Conservation (phyloP, 495 filamentous ascomycete species). For the Lentithecium fluviatile region DNA sequence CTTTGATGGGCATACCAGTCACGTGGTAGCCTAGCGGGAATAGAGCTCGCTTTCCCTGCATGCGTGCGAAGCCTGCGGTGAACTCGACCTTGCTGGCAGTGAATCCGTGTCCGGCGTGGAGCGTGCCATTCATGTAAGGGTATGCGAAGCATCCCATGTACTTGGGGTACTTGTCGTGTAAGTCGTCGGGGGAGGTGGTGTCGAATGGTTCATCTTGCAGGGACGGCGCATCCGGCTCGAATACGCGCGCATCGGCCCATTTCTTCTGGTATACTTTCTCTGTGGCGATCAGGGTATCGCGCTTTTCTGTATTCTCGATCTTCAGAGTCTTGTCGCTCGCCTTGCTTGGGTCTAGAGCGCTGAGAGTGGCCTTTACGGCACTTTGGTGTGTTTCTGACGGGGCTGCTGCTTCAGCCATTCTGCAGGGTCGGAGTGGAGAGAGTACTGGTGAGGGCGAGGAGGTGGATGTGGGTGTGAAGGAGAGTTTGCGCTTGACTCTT, state of each 20-base stretch:
- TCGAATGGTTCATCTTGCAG: conserved; percentile 69
- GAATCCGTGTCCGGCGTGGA: conserved; percentile 91
- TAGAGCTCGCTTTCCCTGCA: conserved; percentile 82
- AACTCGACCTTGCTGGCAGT: conserved; percentile 91
- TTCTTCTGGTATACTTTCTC: conserved; percentile 89
- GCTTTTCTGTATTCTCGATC: conserved; percentile 82
- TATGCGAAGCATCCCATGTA: conserved; percentile 68
- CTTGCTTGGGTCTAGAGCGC: conserved; percentile 60
- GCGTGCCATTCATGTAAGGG: conserved; percentile 90
- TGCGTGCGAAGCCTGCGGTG: conserved; percentile 73
- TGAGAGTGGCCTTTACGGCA: conserved; percentile 52
- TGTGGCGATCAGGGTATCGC: conserved; percentile 79
- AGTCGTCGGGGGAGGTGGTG: conserved; percentile 64
- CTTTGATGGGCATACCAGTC: conserved; percentile 97
- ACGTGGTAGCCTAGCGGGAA: conserved; percentile 95
- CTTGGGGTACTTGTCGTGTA: conserved; percentile 81
- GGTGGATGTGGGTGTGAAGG: background rate
- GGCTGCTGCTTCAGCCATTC: conserved; percentile 16
- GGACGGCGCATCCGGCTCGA: conserved; percentile 81
- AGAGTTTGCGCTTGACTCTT: background rate
- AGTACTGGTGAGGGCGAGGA: background rate
- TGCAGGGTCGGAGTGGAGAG: background rate
- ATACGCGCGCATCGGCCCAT: conserved; percentile 77
- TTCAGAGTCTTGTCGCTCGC: conserved; percentile 68
- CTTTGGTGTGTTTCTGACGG: conserved; percentile 41